phyloP scores from a whole-genome alignment of 495 filamentous ascomycete genomes.

The Penicillium macrosclerotiorum region DNA sequence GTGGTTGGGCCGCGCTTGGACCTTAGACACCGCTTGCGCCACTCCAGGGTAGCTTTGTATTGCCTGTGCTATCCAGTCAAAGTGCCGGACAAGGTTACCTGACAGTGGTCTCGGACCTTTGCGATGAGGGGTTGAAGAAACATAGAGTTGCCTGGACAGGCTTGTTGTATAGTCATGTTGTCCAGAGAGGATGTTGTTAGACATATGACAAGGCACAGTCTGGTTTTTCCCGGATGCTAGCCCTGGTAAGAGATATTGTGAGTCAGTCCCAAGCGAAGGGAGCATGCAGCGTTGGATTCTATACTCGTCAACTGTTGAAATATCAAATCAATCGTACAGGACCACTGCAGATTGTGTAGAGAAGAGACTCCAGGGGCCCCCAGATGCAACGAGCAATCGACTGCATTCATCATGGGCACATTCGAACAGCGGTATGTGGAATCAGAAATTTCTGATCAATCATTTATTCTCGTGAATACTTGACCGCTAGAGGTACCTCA shows the following conservation, averaged over 20 bases:
- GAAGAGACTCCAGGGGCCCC: background rate
- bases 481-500: conserved; percentile 11
- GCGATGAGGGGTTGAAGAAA: background rate
- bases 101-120: conserved; percentile 11
- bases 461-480: background rate
- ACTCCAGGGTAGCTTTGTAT: conserved; percentile 3
- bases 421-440: conserved; percentile 12
- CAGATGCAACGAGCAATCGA: background rate
- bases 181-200: conserved; percentile 24
- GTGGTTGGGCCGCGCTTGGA: conserved; percentile 24
- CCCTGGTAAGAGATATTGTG: background rate
- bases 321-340: conserved; percentile 6
- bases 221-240: background rate
- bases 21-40: conserved; percentile 11
- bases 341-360: conserved; percentile 9
- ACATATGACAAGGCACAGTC: background rate
- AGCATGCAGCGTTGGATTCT: conserved; percentile 7
- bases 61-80: conserved; percentile 12
- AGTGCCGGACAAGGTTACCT: conserved; percentile 16
- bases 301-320: background rate
- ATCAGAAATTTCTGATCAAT: background rate
- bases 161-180: background rate
- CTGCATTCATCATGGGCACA: background rate
- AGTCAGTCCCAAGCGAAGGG: conserved; percentile 6
- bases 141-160: conserved; percentile 3